A percentile compares a stretch with the other conserved stretches of the same genome.
These are phyloP conservation scores for Aspergillus taichungensis DNA, from an alignment of 495 filamentous ascomycete genomes.

Conservation along the genomic window DNA sequence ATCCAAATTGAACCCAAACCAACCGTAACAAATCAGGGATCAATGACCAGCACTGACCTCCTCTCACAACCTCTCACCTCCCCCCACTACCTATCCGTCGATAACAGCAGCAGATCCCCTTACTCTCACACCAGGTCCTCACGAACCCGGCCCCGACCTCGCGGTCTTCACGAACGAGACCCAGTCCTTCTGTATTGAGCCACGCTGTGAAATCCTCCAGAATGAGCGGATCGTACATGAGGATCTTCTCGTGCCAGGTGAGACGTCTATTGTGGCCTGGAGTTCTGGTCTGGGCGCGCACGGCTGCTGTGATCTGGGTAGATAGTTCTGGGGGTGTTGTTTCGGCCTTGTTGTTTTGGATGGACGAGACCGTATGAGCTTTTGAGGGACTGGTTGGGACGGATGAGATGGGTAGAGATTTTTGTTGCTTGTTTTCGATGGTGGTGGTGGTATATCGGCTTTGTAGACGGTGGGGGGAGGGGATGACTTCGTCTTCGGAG, in stretches of 20 bases:
- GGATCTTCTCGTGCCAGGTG: conserved; percentile 83
- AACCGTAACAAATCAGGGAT: too few species aligned
- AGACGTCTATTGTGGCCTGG: conserved; percentile 19
- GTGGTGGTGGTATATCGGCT: conserved; percentile 9
- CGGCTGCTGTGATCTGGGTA: conserved; percentile 54
- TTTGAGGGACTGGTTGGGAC: conserved; percentile 1
- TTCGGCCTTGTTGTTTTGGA: not conserved
- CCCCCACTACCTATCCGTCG: not conserved
- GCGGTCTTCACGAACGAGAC: conserved; percentile 50
- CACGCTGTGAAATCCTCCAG: conserved; percentile 79
- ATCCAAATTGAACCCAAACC: too few species aligned
- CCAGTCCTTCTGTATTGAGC: conserved; percentile 67
- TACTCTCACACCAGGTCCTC: conserved; percentile 80
- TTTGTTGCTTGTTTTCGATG: not conserved
- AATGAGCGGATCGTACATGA: conserved; percentile 88
- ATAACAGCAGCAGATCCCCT: conserved; percentile 62
- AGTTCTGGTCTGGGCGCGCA: conserved; percentile 43
- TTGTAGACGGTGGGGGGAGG: conserved; percentile 27
- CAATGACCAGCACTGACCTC: not conserved
- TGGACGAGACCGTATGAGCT: not conserved
- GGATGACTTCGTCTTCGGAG: conserved; percentile 44
- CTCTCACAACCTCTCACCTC: conserved; percentile 17
- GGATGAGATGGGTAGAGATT: conserved; percentile 3
- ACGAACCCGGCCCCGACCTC: conserved; percentile 52
- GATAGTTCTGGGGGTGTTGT: conserved; percentile 37